Evolutionary conservation across 2,329 filamentous ascomycete species (phyloP).

Genomic region (Botrytis pseudocinerea): DNA sequence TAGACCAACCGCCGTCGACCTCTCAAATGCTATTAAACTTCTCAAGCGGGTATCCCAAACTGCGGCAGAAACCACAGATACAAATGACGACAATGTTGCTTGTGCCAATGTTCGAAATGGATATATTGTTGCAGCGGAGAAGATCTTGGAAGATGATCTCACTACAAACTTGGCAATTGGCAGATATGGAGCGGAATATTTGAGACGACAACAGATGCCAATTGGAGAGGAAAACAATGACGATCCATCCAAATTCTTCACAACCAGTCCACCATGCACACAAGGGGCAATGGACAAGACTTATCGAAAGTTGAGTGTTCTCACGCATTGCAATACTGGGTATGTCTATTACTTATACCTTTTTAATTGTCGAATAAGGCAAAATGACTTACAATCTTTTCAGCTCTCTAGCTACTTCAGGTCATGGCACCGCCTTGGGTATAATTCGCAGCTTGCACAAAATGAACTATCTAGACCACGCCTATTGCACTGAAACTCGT

Average conservation of each 20-base stretch:
- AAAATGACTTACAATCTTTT: slow-evolving; percentile 25
- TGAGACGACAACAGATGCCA: slow-evolving; percentile 47
- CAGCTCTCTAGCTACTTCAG: slow-evolving; percentile 88
- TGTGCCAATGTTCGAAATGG: slow-evolving; percentile 59
- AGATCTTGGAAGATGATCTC: slow-evolving; percentile 84
- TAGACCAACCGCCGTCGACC: slow-evolving; percentile 90
- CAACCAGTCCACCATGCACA: slow-evolving; percentile 43
- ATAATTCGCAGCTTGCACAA: slow-evolving; percentile 83
- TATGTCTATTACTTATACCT: slow-evolving; percentile 42
- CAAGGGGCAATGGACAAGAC: slow-evolving; percentile 47
- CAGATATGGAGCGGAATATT: slow-evolving; percentile 78
- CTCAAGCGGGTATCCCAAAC: slow-evolving; percentile 65
- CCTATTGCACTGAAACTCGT: slow-evolving; percentile 94
- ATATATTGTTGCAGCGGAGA: slow-evolving; percentile 79
- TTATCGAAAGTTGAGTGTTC: slow-evolving; percentile 67
- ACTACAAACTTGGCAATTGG: slow-evolving; percentile 87
- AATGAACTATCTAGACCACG: slow-evolving; percentile 68
- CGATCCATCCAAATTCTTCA: slow-evolving; percentile 39
- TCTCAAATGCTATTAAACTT: slow-evolving; percentile 84
- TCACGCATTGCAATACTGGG: slow-evolving; percentile 99
- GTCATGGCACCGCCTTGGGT: slow-evolving; percentile 94
- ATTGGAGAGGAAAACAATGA: slow-evolving; percentile 30
- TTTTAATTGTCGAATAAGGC: not conserved
- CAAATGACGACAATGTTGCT: slow-evolving; percentile 26
- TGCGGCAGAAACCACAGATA: slow-evolving; percentile 45